phyloP scores from a whole-genome alignment of 2,329 filamentous ascomycete species.

The Cercospora citrullina region DNA sequence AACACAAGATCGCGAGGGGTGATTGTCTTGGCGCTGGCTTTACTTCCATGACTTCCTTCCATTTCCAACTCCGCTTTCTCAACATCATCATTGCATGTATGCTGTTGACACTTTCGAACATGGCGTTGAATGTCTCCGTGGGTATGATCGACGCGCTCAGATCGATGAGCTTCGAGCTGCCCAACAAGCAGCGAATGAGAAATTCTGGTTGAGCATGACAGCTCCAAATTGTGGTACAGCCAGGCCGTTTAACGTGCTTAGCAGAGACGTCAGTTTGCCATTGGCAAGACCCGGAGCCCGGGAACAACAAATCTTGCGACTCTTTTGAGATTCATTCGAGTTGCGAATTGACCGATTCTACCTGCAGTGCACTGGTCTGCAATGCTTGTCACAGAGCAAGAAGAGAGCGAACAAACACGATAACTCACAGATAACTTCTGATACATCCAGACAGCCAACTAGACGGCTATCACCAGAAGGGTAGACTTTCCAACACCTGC shows the following conservation, averaged over 20 bases:
- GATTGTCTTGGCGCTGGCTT: constrained; percentile 3
- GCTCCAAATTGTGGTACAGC: constrained; percentile 7
- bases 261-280: neutral
- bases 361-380: neutral
- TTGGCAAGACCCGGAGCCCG: neutral
- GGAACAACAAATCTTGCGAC: neutral
- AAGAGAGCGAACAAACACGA: neutral
- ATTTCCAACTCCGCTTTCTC: neutral
- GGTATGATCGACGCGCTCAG: neutral
- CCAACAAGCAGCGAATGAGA: neutral
- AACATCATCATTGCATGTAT: neutral
- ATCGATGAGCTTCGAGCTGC: neutral
- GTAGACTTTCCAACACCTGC: neutral
- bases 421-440: neutral
- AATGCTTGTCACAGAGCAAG: neutral
- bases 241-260: neutral
- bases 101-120: neutral
- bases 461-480: neutral
- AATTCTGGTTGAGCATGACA: neutral
- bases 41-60: neutral
- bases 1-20: constrained; percentile 6
- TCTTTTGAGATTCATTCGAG: neutral
- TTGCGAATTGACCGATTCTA: neutral
- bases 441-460: neutral
- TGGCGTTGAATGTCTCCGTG: neutral